Evolutionary conservation across 345 rosid genomes (phyloP).

Genomic region (Bruguiera parviflora): DNA sequence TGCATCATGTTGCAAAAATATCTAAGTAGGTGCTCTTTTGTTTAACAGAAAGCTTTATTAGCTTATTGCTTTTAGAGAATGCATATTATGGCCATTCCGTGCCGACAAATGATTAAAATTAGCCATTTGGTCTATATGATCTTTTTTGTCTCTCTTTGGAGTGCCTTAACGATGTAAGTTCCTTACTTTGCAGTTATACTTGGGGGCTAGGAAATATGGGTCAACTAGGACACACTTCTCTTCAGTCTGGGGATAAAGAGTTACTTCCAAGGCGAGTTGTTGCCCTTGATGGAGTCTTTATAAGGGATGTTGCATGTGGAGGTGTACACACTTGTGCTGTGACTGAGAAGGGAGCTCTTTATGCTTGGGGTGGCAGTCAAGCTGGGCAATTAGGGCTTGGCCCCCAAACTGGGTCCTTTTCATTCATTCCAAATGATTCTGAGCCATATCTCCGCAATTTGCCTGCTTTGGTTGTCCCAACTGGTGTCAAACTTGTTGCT

Average conservation of each 20-base stretch:
- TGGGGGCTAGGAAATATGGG: slow-evolving; percentile 96
- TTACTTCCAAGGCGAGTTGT: slow-evolving; percentile 84
- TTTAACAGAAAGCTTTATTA: no score
- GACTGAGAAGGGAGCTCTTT: slow-evolving; percentile 73
- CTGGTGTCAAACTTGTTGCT: slow-evolving; percentile 71
- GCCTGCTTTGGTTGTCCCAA: slow-evolving; percentile 68
- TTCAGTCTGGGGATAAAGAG: slow-evolving; percentile 86
- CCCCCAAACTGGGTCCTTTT: slow-evolving; percentile 66
- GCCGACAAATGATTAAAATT: no score
- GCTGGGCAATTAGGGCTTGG: slow-evolving; percentile 92
- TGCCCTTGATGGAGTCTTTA: slow-evolving; percentile 65
- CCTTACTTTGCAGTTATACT: slow-evolving; percentile 58
- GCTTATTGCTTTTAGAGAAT: no score
- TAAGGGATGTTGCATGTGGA: slow-evolving; percentile 80
- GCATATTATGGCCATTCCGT: no score
- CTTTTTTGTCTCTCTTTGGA: background rate
- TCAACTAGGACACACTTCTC: slow-evolving; percentile 93
- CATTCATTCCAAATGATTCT: slow-evolving; percentile 55
- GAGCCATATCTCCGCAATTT: slow-evolving; percentile 60
- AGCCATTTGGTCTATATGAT: background rate
- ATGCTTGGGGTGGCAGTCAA: slow-evolving; percentile 97
- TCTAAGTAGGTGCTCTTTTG: no score
- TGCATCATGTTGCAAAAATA: no score
- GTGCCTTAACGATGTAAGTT: slow-evolving; percentile 15
- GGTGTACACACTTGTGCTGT: slow-evolving; percentile 91